Evolutionary conservation across 2,329 filamentous ascomycete genomes (phyloP).

Genomic region (Periconia digitata): DNA sequence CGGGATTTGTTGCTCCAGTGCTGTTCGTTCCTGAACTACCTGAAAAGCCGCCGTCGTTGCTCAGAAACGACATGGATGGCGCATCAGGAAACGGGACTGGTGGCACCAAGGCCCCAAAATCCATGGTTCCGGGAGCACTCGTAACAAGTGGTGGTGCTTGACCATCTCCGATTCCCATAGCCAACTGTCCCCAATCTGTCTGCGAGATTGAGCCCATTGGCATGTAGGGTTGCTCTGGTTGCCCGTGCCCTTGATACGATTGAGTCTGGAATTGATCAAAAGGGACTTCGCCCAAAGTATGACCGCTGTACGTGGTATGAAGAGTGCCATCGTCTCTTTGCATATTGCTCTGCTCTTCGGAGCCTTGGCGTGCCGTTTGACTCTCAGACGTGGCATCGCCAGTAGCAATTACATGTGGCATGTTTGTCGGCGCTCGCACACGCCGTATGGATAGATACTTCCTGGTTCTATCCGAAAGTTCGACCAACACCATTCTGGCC

Average conservation of each 20-base stretch:
- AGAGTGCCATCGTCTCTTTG: slow-evolving; percentile 6
- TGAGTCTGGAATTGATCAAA: slow-evolving; percentile 6
- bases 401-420: slow-evolving; percentile 36
- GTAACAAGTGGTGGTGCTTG: slow-evolving; percentile 6
- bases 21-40: slow-evolving; percentile 3
- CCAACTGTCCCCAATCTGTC: slow-evolving; percentile 28
- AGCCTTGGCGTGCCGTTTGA: slow-evolving; percentile 6
- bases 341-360: slow-evolving; percentile 8
- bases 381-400: slow-evolving; percentile 35
- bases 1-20: background rate
- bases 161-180: slow-evolving; percentile 10
- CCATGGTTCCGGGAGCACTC: slow-evolving; percentile 2
- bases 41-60: background rate
- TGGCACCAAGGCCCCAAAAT: slow-evolving; percentile 1
- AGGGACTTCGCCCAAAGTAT: slow-evolving; percentile 1
- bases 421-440: slow-evolving; percentile 55
- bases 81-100: background rate
- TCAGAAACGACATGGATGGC: background rate
- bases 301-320: slow-evolving; percentile 8
- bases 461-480: slow-evolving; percentile 63
- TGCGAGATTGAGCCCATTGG: slow-evolving; percentile 28
- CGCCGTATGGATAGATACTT: slow-evolving; percentile 63
- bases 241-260: slow-evolving; percentile 6
- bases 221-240: slow-evolving; percentile 6
- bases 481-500: slow-evolving; percentile 60